phyloP scores from a whole-genome alignment of 306 rosid species.

The Cicer bijugum region DNA sequence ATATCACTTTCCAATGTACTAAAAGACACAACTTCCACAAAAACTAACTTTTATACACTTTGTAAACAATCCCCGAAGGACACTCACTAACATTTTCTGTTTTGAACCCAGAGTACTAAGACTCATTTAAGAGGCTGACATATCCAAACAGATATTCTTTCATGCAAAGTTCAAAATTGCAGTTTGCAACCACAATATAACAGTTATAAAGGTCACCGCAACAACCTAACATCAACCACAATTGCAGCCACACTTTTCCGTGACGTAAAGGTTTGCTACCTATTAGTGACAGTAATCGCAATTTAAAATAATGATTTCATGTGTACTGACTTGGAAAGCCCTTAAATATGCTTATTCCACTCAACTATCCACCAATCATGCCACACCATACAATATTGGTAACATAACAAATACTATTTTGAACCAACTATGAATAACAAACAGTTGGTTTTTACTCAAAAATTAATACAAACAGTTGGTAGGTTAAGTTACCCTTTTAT shows the following conservation, averaged over 20 bases:
- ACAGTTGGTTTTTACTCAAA: too few relatives aligned
- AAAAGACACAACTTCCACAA: too few relatives aligned
- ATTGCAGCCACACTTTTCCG: too few relatives aligned
- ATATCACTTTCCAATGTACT: too few relatives aligned
- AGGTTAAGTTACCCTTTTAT: slow-evolving; percentile 52
- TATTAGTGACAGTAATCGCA: too few relatives aligned
- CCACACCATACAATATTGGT: not conserved
- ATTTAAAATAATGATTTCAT: not conserved
- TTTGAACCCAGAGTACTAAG: not conserved
- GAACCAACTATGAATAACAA: not conserved
- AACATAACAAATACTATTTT: not conserved
- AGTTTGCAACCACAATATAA: too few relatives aligned
- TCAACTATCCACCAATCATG: not conserved
- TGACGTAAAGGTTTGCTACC: too few relatives aligned
- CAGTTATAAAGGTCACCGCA: too few relatives aligned
- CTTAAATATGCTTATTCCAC: not conserved
- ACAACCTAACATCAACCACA: too few relatives aligned
- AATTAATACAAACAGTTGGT: not conserved
- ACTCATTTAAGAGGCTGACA: not conserved
- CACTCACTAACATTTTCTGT: too few relatives aligned
- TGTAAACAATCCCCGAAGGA: too few relatives aligned
- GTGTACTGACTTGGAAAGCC: not conserved
- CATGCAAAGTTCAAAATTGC: not conserved
- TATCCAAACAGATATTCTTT: not conserved
- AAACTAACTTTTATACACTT: too few relatives aligned